phyloP scores from a whole-genome alignment of 441 rosid genomes.

The Lepidium campestre region DNA sequence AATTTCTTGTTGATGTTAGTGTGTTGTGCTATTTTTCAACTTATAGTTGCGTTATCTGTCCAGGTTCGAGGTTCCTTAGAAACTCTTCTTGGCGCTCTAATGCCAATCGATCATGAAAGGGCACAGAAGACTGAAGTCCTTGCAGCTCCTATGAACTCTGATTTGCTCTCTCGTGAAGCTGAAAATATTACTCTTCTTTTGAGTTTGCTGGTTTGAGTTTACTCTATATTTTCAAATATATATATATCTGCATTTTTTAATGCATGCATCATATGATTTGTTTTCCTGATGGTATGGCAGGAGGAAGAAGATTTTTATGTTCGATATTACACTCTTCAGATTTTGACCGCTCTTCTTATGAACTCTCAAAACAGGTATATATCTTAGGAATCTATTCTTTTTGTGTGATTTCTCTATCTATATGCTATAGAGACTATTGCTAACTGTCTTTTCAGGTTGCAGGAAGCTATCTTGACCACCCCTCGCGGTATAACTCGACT shows the following conservation, averaged over 20 bases:
- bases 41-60: neutral
- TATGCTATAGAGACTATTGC: conserved; percentile 31
- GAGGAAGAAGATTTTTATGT: conserved; percentile 95
- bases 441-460: conserved; percentile 76
- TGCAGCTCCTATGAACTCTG: conserved; percentile 93
- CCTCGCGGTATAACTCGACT: conserved; percentile 98
- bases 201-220: conserved; percentile 65
- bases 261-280: neutral
- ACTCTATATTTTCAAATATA: neutral
- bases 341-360: conserved; percentile 87
- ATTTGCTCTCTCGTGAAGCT: conserved; percentile 87
- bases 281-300: conserved; percentile 38
- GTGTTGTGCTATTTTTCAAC: neutral
- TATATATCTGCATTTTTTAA: neutral
- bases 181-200: conserved; percentile 91
- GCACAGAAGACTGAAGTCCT: conserved; percentile 71
- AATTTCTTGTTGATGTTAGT: neutral
- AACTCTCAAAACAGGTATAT: conserved; percentile 85
- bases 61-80: conserved; percentile 94
- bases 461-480: conserved; percentile 95
- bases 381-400: neutral
- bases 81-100: conserved; percentile 86
- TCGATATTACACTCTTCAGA: conserved; percentile 91
- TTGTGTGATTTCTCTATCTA: neutral
- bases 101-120: conserved; percentile 75